Percentiles rank a stretch among this genome's conserved stretches.
Conservation (phyloP, 208 protist genomes). For the Leishmania gerbilli region DNA sequence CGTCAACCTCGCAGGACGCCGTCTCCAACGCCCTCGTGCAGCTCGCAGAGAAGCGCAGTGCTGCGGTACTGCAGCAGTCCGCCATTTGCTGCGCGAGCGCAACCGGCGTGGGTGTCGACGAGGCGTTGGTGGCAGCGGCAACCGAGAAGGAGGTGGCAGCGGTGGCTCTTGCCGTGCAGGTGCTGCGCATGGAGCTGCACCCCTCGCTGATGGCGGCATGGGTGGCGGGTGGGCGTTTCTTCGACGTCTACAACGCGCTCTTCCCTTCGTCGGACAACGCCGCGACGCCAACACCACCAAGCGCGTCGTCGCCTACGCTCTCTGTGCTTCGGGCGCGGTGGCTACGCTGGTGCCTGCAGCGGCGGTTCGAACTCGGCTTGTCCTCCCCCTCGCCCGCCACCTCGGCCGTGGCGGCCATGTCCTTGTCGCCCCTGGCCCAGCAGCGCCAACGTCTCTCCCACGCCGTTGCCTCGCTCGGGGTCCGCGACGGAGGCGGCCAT, state of each 20-base stretch:
- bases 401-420: not conserved
- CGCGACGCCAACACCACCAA: not conserved
- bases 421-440: not conserved
- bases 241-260: slow-evolving; percentile 25
- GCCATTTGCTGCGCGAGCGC: not conserved
- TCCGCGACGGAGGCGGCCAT: not conserved
- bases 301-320: slow-evolving; percentile 8
- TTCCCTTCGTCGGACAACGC: slow-evolving; percentile 7
- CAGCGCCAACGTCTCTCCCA: not conserved
- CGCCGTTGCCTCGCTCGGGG: not conserved
- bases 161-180: slow-evolving; percentile 24
- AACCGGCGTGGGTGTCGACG: not conserved
- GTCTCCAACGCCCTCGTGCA: slow-evolving; percentile 10
- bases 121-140: not conserved
- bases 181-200: slow-evolving; percentile 22
- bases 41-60: slow-evolving; percentile 19
- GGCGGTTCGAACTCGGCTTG: slow-evolving; percentile 12
- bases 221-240: slow-evolving; percentile 9
- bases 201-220: not conserved
- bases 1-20: slow-evolving; percentile 1
- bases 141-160: slow-evolving; percentile 6
- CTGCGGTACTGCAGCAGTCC: slow-evolving; percentile 4
- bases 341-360: slow-evolving; percentile 34
- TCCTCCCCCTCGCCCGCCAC: not conserved
- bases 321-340: slow-evolving; percentile 30